Percentiles rank a stretch among this genome's conserved stretches.
These are phyloP conservation scores for Termitomyces sp. DNA, from an alignment of 768 basidiomycete species.

Conservation along the genomic window DNA sequence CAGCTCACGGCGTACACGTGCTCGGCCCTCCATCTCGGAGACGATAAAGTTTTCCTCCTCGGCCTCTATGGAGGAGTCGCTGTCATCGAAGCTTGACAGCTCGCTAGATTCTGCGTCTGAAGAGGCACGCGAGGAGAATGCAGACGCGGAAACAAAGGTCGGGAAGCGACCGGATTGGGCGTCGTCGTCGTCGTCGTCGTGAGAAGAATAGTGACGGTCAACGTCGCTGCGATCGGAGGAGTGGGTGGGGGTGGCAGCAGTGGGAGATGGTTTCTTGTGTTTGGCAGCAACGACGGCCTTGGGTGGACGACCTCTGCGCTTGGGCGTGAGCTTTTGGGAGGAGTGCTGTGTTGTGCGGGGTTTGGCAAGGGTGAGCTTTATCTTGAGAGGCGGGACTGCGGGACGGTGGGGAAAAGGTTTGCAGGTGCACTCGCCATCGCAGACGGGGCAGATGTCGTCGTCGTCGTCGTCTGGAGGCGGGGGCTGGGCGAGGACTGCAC, in stretches of 20 bases:
- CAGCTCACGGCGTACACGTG: constrained; percentile 57
- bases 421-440: constrained; percentile 88
- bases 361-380: constrained; percentile 60
- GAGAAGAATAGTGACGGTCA: constrained; percentile 24
- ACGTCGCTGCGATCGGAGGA: constrained; percentile 32
- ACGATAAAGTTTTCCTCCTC: constrained; percentile 61
- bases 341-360: constrained; percentile 11
- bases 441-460: constrained; percentile 85
- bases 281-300: constrained; percentile 27
- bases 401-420: constrained; percentile 36
- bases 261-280: constrained; percentile 17
- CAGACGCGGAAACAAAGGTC: constrained; percentile 66
- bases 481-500: background rate
- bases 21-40: constrained; percentile 39
- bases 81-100: constrained; percentile 38
- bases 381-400: constrained; percentile 49
- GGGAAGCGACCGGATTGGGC: constrained; percentile 45
- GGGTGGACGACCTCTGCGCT: constrained; percentile 55
- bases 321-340: constrained; percentile 25
- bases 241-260: constrained; percentile 16
- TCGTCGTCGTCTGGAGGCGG: constrained; percentile 66
- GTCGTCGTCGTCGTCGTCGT: constrained; percentile 27
- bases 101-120: constrained; percentile 37
- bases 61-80: constrained; percentile 52
- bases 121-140: constrained; percentile 41